Base-by-base conservation (phyloP, 2,329 filamentous ascomycete species). In the Colletotrichum truncatum region DNA sequence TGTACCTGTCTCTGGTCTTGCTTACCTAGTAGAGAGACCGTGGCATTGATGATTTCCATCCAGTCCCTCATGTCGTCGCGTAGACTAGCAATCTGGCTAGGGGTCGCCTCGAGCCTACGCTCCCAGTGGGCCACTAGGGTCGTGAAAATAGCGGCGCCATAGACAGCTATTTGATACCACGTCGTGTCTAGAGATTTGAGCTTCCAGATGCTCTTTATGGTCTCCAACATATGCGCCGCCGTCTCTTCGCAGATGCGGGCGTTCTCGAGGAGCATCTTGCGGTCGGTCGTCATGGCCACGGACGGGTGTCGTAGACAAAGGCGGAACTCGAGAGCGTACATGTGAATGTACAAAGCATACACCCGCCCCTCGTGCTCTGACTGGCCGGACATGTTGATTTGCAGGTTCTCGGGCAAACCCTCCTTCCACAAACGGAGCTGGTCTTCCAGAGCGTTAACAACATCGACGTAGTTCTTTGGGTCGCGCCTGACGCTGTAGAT, bases 101-200 rank as follows among this genome's bases (percentile, higher is more conserved):
- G 77, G 0, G 85, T 87, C 10, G 88, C 86, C 9, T 86, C 82
- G 51, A 87, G 86, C 28, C 90, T 84, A 49, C 89, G 85, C 73
- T 93, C 87, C 81, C 88, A 92, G 59, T 89, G 85, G 2, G 87
- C 87, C 48, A 91, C 92, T 0, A 95, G 79, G 12, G 87, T 89
- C 0, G 91, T 91, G 70, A 93, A 92, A 61, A 93, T 89, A 25
- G 91, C 91, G 43, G 90, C 88, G 11, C 92, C 84, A 72, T 92
- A 93, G 6, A 92, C 85, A 0, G 91, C 89, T 51, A 88, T 84
- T 49, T 91, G 90, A 70, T 92, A 91, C 91, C 92, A 94, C 1
- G 91, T 93, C 1, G 91, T 92, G 72, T 95, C 92, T 4, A 94
- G 78, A 45, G 88, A 89, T 72, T 91, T 92, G 62, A 89, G 81